Conservation (phyloP, 2,329 filamentous ascomycete genomes). For the Stagonosporopsis chrysanthemi region DNA sequence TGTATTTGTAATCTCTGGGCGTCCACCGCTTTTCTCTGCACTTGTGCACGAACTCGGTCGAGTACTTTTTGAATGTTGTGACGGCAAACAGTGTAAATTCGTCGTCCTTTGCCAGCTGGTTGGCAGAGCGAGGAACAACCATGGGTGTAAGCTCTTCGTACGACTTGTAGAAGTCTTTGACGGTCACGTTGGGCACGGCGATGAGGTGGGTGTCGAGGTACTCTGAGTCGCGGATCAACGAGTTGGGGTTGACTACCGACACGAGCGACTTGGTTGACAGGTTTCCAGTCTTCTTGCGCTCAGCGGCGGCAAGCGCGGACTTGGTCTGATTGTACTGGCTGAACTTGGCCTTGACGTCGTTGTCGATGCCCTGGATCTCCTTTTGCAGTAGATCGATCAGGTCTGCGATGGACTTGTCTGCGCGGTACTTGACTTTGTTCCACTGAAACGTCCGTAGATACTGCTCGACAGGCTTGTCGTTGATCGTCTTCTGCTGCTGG, state of each 20-base stretch:
- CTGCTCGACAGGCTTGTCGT: conserved; percentile 95
- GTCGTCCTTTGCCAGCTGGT: conserved; percentile 81
- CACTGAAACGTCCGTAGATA: conserved; percentile 89
- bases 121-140: conserved; percentile 90
- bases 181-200: conserved; percentile 79
- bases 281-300: conserved; percentile 92
- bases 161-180: conserved; percentile 86
- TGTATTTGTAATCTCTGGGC: conserved; percentile 91
- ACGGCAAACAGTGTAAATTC: conserved; percentile 91
- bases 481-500: conserved; percentile 88
- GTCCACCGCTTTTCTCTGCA: conserved; percentile 93
- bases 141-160: conserved; percentile 91
- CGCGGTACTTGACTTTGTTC: conserved; percentile 98
- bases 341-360: conserved; percentile 93
- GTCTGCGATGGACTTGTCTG: conserved; percentile 87
- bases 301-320: conserved; percentile 78
- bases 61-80: conserved; percentile 91
- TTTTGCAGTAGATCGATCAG: conserved; percentile 89
- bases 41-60: conserved; percentile 87
- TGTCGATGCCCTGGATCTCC: conserved; percentile 92
- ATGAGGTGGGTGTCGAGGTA: conserved; percentile 96
- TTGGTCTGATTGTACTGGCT: conserved; percentile 93
- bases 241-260: conserved; percentile 79
- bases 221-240: conserved; percentile 85
- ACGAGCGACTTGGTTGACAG: conserved; percentile 91